Conservation (phyloP, 495 filamentous ascomycete species). For the Penicillium dipodomyicola region DNA sequence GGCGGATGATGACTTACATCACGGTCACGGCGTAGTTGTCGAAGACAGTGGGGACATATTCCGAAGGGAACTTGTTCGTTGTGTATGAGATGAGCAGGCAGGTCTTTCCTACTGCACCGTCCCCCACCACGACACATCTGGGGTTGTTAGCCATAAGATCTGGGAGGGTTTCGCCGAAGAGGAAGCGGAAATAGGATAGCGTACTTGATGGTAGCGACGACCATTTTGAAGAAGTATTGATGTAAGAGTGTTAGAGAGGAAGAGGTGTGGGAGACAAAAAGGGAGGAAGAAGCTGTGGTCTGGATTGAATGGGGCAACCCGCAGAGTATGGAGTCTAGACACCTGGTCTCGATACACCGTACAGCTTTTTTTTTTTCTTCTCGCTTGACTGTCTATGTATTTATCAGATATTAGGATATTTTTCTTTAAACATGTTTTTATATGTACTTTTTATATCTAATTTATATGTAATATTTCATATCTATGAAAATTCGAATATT, state of each 20-base stretch:
- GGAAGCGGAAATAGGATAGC: conserved; percentile 17
- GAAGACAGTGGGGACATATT: conserved; percentile 99
- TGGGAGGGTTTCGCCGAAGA: conserved; percentile 15
- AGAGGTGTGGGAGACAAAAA: conserved; percentile 25
- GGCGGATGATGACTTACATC: conserved; percentile 66
- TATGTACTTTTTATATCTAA: neutral
- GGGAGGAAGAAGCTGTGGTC: conserved; percentile 30
- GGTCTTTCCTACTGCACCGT: conserved; percentile 98
- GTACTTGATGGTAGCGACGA: conserved; percentile 43
- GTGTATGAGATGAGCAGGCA: conserved; percentile 98
- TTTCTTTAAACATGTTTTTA: neutral
- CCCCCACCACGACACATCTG: conserved; percentile 97
- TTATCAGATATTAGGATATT: neutral
- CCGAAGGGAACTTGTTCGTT: conserved; percentile 98
- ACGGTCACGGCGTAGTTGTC: conserved; percentile 99
- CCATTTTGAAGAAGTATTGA: conserved; percentile 33
- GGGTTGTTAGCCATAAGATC: conserved; percentile 28
- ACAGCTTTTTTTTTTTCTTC: conserved; percentile 8
- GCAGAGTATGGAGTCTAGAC: conserved; percentile 32
- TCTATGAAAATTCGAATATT: neutral
- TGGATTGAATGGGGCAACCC: conserved; percentile 34
- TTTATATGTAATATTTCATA: too few relatives aligned
- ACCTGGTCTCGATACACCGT: conserved; percentile 12
- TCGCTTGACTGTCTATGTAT: neutral
- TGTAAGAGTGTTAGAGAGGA: conserved; percentile 14